Base-by-base conservation (phyloP, 371 early-diverging fungal genomes). In the Nematocida sp. region DNA sequence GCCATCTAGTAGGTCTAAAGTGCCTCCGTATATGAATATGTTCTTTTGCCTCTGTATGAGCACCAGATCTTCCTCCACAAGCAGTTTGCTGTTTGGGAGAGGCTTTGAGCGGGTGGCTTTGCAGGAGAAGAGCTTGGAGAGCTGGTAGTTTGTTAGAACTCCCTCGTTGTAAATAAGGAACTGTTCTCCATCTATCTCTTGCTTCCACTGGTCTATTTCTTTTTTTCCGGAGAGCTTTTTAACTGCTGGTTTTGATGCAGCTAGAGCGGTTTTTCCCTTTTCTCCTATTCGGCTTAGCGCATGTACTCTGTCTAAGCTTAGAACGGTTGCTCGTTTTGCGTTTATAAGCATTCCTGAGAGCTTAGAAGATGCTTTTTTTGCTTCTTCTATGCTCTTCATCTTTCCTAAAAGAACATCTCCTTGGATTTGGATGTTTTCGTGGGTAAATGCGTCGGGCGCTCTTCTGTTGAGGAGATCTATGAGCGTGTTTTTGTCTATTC, bases 91-190 rank as follows among this genome's bases (percentile, higher is more conserved):
- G 3, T 45, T 49, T n/a, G 77, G 39, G 5, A 61, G 18, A 4
- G 63, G 51, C 32, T 61, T 71, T 16, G 55, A 13, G 20, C 25
- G 28, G 20, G 57, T 59, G 11, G 33, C 1, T 49, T 71, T 59
- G 64, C 75, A 71, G 1, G 39, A 49, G 35, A 71, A 60, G 40
- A 71, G 36, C 33, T 61, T 59, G 3, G 75, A 50, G 11, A 61
- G 9, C 47, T 71, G 61, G 75, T 71, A 71, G 75, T 61, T 61
- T 1, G 51, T 30, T 23, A 71, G 39, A 0, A 16, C 32, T 20
- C 35, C 61, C 38, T 71, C 75, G 42, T 54, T 61, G 54, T 71
- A 71, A 23, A 71, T 53, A 18, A 71, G 11, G 32, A 71, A 71
- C 63, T 71, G 75, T 45, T 71, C 75, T 1, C 75, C 75, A 5